phyloP scores from a whole-genome alignment of 176 grass and related monocot genomes.

The Bothriochloa decipiens region DNA sequence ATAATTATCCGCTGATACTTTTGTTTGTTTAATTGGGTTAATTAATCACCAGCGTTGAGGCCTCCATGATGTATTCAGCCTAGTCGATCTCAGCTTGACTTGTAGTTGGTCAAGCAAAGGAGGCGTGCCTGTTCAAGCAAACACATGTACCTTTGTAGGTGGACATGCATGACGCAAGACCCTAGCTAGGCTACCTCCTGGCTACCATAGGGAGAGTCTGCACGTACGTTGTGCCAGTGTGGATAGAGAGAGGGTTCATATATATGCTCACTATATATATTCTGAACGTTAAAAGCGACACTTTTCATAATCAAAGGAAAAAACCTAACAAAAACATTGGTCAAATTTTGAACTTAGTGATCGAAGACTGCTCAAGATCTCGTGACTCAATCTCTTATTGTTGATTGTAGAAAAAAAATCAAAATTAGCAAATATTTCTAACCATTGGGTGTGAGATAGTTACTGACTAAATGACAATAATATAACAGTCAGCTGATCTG shows the following conservation, averaged over 20 bases:
- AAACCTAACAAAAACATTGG: no score
- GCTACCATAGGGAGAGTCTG: neutral
- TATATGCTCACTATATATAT: neutral
- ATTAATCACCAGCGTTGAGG: neutral
- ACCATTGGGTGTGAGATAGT: no score
- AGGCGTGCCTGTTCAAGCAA: slow-evolving; percentile 35
- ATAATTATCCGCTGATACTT: no score
- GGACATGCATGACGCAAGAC: neutral
- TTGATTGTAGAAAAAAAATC: no score
- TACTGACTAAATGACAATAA: no score
- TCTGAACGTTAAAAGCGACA: neutral
- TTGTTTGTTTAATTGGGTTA: neutral
- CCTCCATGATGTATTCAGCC: neutral
- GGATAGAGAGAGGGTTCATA: neutral
- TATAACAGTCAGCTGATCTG: no score
- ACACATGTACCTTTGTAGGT: neutral
- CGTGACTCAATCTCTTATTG: no score
- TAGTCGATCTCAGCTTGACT: slow-evolving; percentile 8
- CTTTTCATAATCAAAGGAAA: neutral
- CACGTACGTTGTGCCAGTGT: neutral
- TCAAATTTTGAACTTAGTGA: no score
- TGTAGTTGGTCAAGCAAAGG: slow-evolving; percentile 36
- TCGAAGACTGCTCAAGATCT: no score
- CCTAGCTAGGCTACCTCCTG: neutral
- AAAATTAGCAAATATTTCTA: no score